A percentile compares a stretch with the other conserved stretches of the same genome.
Conservation (phyloP, 2,329 filamentous ascomycete genomes). For the Xylaria digitata region DNA sequence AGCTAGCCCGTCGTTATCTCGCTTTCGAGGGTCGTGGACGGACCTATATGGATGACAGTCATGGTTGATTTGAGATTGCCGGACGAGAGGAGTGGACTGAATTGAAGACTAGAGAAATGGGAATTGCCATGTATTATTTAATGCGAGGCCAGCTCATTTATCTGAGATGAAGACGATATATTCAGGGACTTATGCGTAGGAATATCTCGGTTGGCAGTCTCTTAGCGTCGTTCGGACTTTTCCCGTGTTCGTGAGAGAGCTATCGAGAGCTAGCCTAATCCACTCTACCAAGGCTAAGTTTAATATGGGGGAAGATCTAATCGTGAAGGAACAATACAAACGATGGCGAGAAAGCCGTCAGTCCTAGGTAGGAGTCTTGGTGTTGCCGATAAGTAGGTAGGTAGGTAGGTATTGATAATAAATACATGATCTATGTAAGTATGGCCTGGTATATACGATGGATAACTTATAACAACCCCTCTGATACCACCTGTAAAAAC, state of each 20-base stretch:
- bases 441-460: too few relatives aligned
- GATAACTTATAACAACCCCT: too few relatives aligned
- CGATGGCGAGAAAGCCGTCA: too few relatives aligned
- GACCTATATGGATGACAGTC: conserved; percentile 31
- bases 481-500: too few relatives aligned
- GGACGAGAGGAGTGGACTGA: not conserved
- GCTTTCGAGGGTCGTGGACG: not conserved
- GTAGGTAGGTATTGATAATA: too few relatives aligned
- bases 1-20: not conserved
- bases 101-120: not conserved
- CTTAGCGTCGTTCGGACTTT: conserved; percentile 25
- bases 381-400: too few relatives aligned
- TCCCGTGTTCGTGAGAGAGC: conserved; percentile 4
- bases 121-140: not conserved
- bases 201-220: not conserved
- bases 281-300: not conserved
- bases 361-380: too few relatives aligned
- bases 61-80: conserved; percentile 8
- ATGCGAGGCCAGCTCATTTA: not conserved
- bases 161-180: not conserved
- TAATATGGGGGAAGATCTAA: too few relatives aligned
- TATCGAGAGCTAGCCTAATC: not conserved
- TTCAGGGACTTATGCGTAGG: not conserved
- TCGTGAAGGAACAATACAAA: too few relatives aligned
- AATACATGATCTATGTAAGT: too few relatives aligned